Evolutionary conservation across 2,329 filamentous ascomycete genomes (phyloP).

Genomic region (Colletotrichum aenigma): DNA sequence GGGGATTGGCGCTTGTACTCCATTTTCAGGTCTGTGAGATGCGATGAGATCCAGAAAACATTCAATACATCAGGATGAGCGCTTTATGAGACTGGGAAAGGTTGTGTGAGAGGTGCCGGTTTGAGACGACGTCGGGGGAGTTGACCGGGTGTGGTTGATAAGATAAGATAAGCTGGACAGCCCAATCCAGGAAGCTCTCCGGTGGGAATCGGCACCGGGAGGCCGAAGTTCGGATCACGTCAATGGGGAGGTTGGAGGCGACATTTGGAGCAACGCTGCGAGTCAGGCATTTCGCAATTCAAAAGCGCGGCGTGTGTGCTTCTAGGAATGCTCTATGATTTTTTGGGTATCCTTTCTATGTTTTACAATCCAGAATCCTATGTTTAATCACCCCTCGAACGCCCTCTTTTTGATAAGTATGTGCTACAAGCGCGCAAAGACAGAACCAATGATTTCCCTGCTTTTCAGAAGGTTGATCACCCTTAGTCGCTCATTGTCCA

Average conservation of each 20-base stretch:
- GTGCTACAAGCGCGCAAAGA: conserved; percentile 72
- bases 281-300: neutral
- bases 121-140: neutral
- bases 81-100: neutral
- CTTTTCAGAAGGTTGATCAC: conserved; percentile 89
- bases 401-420: neutral
- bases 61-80: neutral
- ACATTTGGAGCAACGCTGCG: neutral
- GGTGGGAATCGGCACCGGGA: neutral
- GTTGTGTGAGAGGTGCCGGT: neutral
- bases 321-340: neutral
- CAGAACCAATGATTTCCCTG: conserved; percentile 85
- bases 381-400: neutral
- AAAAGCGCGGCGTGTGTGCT: neutral
- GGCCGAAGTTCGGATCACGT: conserved; percentile 19
- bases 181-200: conserved; percentile 14
- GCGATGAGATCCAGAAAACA: neutral
- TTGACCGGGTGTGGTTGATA: neutral
- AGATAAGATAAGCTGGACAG: conserved; percentile 12
- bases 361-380: neutral
- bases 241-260: neutral
- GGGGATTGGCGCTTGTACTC: conserved; percentile 38
- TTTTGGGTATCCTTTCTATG: conserved; percentile 17
- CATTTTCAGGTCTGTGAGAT: conserved; percentile 32
- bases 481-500: conserved; percentile 93